Percentiles rank a stretch among this genome's conserved stretches.
These are phyloP conservation scores for Microsporum audouinii DNA, from an alignment of 2,329 filamentous ascomycete species.

Conservation along the genomic window DNA sequence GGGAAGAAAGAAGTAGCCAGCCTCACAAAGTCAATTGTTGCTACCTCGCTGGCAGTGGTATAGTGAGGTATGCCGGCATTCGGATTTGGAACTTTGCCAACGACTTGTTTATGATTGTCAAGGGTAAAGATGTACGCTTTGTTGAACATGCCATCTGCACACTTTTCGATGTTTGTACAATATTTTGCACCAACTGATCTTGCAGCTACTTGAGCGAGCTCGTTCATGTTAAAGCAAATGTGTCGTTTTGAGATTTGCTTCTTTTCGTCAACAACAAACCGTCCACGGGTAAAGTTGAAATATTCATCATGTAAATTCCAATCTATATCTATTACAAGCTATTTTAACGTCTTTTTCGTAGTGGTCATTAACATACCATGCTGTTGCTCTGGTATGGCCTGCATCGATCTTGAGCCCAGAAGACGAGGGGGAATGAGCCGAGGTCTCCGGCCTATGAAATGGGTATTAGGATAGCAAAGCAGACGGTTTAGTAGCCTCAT, in stretches of 20 bases:
- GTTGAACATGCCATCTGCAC: conserved; percentile 11
- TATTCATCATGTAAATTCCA: conserved; percentile 4
- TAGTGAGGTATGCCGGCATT: conserved; percentile 9
- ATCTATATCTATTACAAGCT: neutral
- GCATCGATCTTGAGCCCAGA: neutral
- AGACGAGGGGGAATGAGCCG: neutral
- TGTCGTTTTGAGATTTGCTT: conserved; percentile 4
- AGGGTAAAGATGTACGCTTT: conserved; percentile 18
- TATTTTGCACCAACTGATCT: conserved; percentile 20
- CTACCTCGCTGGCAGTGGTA: conserved; percentile 27
- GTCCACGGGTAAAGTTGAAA: conserved; percentile 8
- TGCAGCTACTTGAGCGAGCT: conserved; percentile 23
- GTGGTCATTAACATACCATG: neutral
- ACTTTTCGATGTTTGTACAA: conserved; percentile 6
- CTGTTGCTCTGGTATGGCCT: neutral
- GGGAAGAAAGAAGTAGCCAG: neutral
- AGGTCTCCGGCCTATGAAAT: neutral
- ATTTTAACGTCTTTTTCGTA: neutral
- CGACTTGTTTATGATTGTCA: conserved; percentile 8
- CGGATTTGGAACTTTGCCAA: conserved; percentile 11
- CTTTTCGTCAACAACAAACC: conserved; percentile 7
- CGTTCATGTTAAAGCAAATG: conserved; percentile 24
- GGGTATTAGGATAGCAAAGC: neutral
- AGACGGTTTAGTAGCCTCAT: neutral
- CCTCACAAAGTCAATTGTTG: conserved; percentile 25